phyloP scores from a whole-genome alignment of 2,329 filamentous ascomycete genomes.

The Beauveria brongniartii region DNA sequence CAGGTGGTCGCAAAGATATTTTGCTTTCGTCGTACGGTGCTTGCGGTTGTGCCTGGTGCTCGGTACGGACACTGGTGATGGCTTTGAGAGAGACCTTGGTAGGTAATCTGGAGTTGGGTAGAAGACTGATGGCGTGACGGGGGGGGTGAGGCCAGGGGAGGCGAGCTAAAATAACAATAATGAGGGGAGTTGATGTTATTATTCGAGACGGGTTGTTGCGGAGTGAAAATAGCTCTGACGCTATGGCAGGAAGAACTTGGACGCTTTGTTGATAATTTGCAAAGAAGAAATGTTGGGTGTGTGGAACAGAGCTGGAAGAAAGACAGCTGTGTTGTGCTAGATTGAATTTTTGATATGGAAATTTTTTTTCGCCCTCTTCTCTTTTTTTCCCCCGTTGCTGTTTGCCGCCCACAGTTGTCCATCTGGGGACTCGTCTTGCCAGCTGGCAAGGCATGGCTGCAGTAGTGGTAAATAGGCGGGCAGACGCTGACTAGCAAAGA shows the following conservation, averaged over 20 bases:
- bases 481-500: not conserved
- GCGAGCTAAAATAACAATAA: not conserved
- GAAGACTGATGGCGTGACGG: not conserved
- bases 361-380: not conserved
- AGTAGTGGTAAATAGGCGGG: not conserved
- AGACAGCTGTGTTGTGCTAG: not conserved
- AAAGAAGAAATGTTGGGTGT: not conserved
- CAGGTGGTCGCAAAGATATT: not conserved
- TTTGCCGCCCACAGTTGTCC: not conserved
- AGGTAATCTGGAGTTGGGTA: not conserved
- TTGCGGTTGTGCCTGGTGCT: not conserved
- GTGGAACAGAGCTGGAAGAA: not conserved
- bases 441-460: slow-evolving; percentile 3
- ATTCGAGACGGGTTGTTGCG: not conserved
- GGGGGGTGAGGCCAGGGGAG: not conserved
- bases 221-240: not conserved
- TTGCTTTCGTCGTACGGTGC: not conserved
- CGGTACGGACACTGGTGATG: not conserved
- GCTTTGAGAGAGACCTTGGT: not conserved
- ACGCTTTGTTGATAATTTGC: slow-evolving; percentile 4
- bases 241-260: not conserved
- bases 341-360: not conserved
- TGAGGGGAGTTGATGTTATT: not conserved
- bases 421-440: slow-evolving; percentile 2
- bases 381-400: not conserved